Evolutionary conservation across 2,329 filamentous ascomycete genomes (phyloP), one percentile per base, ranked within the genome.

Genomic region (Ceratocystis lukuohia): DNA sequence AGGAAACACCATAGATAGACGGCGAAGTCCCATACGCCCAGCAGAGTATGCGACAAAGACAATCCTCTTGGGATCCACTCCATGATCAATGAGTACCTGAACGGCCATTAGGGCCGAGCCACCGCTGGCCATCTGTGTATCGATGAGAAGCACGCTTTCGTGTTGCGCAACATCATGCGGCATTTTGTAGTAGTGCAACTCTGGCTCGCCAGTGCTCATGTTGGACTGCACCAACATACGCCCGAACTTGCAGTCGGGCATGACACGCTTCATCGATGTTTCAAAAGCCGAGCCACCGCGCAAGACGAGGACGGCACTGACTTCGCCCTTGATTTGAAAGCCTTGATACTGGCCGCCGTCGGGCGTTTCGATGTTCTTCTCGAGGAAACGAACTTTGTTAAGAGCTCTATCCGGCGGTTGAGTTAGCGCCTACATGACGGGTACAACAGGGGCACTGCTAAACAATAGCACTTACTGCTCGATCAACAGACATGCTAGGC

Each of bases 31-130:
- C 71, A 89, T 84, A 70, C 86, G 86, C 7, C 93, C 93, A 2
- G 92, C 93, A 70, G 91, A 88, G 74, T 95, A 96, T 2, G 93
- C 96, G 48, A 96, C 92, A 74, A 97, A 87, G 44, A 96, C 89
- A 70, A 99, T 96, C 70, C 82, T 87, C 59, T 90, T 84, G 73
- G 94, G 87, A 5, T 84, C 78, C 5, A 97, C 92, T 10, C 94
- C 94, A 73, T 97, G 92, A 74, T 99, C 94, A 17, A 96, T 85
- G 65, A 99, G 79, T n/a, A 97, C 90, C 72, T 94, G 88, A 53
- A 97, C 92, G 0, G 94, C 91, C 94, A 99, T 99, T 67, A 99
- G 78, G 0, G 84, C 84, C 17, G 85, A 83, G 45, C 92, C 93
- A 56, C 94, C 94, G 69, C 88, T 92, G 30, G 90, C 91, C 88